Conservation (phyloP, 257 asterid genomes). For the Nicotiana paniculata region DNA sequence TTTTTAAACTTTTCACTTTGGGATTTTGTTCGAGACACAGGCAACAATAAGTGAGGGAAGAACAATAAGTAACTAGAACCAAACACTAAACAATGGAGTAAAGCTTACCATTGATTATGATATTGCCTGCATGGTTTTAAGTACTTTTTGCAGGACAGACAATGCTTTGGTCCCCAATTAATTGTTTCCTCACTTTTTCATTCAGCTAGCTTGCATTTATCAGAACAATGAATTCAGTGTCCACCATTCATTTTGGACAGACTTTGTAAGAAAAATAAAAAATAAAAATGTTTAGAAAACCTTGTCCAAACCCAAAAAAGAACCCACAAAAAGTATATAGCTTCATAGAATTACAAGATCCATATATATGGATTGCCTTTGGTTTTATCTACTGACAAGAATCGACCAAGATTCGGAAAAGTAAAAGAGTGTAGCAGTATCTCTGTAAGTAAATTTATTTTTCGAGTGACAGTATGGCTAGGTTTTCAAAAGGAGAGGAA, state of each 20-base stretch:
- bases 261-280: neutral
- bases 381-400: slow-evolving; percentile 5
- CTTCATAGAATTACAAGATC: neutral
- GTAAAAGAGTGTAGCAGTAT: neutral
- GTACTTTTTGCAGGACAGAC: neutral
- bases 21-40: no score
- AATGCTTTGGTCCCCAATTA: slow-evolving; percentile 13
- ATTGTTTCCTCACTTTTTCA: neutral
- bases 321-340: neutral
- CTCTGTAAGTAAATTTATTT: neutral
- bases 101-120: neutral
- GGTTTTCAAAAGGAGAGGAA: no score
- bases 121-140: neutral
- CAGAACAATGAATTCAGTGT: slow-evolving; percentile 15
- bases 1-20: no score
- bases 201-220: neutral
- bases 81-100: neutral
- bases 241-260: neutral
- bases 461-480: no score
- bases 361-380: neutral
- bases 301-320: neutral
- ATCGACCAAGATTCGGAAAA: slow-evolving; percentile 6
- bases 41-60: neutral
- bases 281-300: neutral
- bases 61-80: neutral